Base-by-base conservation (phyloP, 2,329 filamentous ascomycete species). In the Chrysosporium keratinophilum region DNA sequence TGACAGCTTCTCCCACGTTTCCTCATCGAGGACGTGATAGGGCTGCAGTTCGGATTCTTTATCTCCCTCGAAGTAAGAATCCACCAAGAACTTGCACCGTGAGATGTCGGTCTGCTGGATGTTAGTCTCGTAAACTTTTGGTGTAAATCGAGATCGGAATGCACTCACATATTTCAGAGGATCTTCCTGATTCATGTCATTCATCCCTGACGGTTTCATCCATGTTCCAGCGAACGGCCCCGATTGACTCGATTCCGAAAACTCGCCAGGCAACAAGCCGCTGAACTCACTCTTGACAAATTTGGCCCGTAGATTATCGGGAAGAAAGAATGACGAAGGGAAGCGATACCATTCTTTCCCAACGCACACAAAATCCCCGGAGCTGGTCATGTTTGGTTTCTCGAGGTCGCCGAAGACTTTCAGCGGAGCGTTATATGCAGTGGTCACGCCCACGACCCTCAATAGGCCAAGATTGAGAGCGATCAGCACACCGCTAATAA, bases 331-430 rank as follows among this genome's bases (percentile, higher is more conserved):
- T 0, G 90, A 94, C 0, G 87, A 91, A 1, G 93, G 91, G 66
- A 96, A 97, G 35, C 93, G 87, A 69, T 98, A 96, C 93, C 93
- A 98, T 67, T 98, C 93, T 67, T 97, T 98, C 28, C 88, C 89
- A 39, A 95, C 80, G 67, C 93, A 98, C 2, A 98, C 81, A 15
- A 77, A 82, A 58, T 88, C 84, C 14, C 83, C 86, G 1, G 73
- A 67, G 0, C 72, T 69, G 1, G 81, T 78, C 5, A 86, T 61
- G 0, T 74, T 77, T 7, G 72, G 63, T 12, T 76, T 63, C 43
- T 73, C 72, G 17, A 76, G 63, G 1, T 73, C 67, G 12, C 71
- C 72, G 17, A 79, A 77, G 53, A 83, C 76, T 46, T 80, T 75
- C 0, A 97, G 74, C 0, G 93, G 91, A 0, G 91, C 91, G 12